phyloP scores from a whole-genome alignment of 441 rosid genomes.

The Dalechampia spathulata region DNA sequence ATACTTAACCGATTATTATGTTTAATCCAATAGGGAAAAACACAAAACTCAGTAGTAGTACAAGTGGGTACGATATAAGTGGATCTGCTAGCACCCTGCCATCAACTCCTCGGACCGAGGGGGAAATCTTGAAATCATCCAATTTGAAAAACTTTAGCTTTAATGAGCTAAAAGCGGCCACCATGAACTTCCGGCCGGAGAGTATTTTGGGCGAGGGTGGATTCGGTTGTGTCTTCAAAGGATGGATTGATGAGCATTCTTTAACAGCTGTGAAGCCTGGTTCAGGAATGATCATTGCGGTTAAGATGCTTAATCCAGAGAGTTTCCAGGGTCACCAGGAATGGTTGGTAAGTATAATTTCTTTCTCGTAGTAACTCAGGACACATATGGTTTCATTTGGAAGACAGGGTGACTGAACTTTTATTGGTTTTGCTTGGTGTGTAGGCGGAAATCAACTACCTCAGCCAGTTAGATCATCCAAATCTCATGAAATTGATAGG shows the following conservation, averaged over 20 bases:
- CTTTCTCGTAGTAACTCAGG: too few relatives aligned
- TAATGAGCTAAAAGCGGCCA: slow-evolving; percentile 60
- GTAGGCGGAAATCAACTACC: slow-evolving; percentile 83
- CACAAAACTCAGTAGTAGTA: too few relatives aligned
- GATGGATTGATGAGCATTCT: too few relatives aligned
- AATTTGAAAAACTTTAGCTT: slow-evolving; percentile 62
- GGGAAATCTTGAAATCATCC: slow-evolving; percentile 60
- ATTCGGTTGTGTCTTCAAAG: too few relatives aligned
- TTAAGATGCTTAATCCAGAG: slow-evolving; percentile 74
- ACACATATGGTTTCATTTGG: too few relatives aligned
- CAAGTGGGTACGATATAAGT: slow-evolving; percentile 34
- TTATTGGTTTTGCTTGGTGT: slow-evolving; percentile 6
- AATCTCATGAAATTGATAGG: slow-evolving; percentile 72
- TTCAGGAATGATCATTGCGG: slow-evolving; percentile 71
- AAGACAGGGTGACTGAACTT: slow-evolving; percentile 1
- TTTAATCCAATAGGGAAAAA: slow-evolving; percentile 36
- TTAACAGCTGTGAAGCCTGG: slow-evolving; percentile 57
- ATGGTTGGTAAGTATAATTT: slow-evolving; percentile 70
- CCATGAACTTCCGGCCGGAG: slow-evolving; percentile 85
- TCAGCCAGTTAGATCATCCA: slow-evolving; percentile 78
- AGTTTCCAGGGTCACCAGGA: slow-evolving; percentile 86
- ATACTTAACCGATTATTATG: not conserved
- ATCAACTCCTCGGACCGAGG: slow-evolving; percentile 60
- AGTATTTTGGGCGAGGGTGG: slow-evolving; percentile 96
- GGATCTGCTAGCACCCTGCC: slow-evolving; percentile 49